Evolutionary conservation across 2,329 filamentous ascomycete species (phyloP), one percentile per base, ranked within the genome.

Genomic region (Dactylellina cionopaga): DNA sequence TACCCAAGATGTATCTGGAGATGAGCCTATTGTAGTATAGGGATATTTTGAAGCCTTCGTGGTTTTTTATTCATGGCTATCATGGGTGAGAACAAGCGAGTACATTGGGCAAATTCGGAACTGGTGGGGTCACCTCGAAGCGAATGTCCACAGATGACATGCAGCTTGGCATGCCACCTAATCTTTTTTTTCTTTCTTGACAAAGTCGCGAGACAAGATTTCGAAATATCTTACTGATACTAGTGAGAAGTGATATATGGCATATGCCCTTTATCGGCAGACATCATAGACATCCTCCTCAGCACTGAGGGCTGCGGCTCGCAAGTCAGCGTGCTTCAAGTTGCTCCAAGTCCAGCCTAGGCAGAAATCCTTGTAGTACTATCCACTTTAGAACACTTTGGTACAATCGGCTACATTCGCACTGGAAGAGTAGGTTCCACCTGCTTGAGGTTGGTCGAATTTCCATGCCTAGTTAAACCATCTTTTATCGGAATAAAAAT

Each of bases 391-490:
- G 52, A 60, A 10, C 7, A 25, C 5, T 37, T 43, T 17, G 49
- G 29, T 17, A 47, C 25, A 39, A 41, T 39, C 2, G 25, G 19
- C 33, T 51, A 49, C 33, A n/a, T 62, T 62, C 15, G 33, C 17
- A 25, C 29, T 37, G 31, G 43, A 19, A 59, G 25, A 29, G 37
- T 54, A 37, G 46, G 35, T 41, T 62, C 17, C 55, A 62, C 64
- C 64, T 69, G 27, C 64, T 69, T 31, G 31, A 69, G 55, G 13
- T 27, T 69, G 64, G 39, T 69, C 64, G 64, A 27, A 62, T 56
- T 69, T 29, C 64, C 64, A 3, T 60, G 55, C 37, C 62, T 35
- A 69, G 64, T 6, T 49, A n/a, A n/a, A n/a, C n/a, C n/a, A n/a
- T n/a, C n/a, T n/a, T n/a, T n/a, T n/a, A n/a, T n/a, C n/a, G n/a